Evolutionary conservation across 306 rosid genomes (phyloP).

Genomic region (Casuarina glauca): DNA sequence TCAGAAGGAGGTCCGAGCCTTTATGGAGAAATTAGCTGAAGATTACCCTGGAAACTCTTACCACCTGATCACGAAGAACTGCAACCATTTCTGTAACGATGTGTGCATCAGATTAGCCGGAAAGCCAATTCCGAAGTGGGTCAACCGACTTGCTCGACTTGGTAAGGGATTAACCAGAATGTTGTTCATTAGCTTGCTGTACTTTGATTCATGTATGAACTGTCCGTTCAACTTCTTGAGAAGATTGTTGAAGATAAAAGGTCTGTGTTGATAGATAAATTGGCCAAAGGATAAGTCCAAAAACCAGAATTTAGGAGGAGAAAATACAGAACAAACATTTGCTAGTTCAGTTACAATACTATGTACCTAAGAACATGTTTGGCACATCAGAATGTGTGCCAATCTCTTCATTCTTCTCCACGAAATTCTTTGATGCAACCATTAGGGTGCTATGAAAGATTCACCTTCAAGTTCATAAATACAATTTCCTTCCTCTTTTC

Average conservation of each 20-base stretch:
- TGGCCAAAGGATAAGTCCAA: neutral
- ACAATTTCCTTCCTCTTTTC: neutral
- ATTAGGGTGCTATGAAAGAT: neutral
- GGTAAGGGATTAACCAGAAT: slow-evolving; percentile 44
- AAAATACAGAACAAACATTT: neutral
- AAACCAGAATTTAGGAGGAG: neutral
- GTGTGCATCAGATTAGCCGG: slow-evolving; percentile 60
- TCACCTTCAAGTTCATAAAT: neutral
- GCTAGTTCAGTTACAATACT: too few species aligned
- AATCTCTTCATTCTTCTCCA: neutral
- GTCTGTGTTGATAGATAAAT: neutral
- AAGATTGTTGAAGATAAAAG: neutral
- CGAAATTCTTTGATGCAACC: neutral
- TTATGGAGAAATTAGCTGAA: slow-evolving; percentile 81
- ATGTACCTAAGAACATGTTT: too few species aligned
- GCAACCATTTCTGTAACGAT: slow-evolving; percentile 91
- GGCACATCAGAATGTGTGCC: neutral
- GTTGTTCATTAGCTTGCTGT: neutral
- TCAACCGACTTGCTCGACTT: slow-evolving; percentile 92
- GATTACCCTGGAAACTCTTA: slow-evolving; percentile 77
- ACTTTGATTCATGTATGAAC: neutral
- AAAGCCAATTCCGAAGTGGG: slow-evolving; percentile 90
- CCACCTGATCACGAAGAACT: slow-evolving; percentile 86
- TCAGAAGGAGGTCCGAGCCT: slow-evolving; percentile 51
- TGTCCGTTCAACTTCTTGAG: neutral